Evolutionary conservation across 441 rosid genomes (phyloP).

Genomic region (Adansonia gregorii): DNA sequence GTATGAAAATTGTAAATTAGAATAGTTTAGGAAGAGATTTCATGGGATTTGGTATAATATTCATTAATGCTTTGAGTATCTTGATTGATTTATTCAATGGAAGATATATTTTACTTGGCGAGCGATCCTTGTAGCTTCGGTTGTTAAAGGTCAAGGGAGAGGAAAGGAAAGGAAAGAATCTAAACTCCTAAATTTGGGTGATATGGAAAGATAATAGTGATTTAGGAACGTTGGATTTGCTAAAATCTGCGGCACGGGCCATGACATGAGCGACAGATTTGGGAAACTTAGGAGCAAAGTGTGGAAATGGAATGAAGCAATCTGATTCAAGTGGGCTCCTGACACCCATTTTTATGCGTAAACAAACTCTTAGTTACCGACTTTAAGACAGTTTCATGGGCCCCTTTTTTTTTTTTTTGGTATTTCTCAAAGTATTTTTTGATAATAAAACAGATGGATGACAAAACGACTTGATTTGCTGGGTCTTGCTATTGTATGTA

Average conservation of each 20-base stretch:
- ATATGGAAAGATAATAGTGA: not conserved
- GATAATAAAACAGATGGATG: not conserved
- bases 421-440: not conserved
- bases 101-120: not conserved
- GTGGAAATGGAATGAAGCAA: not conserved
- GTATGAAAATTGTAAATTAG: conserved; percentile 1
- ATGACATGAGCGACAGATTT: not conserved
- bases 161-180: not conserved
- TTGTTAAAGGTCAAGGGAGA: not conserved
- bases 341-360: not conserved
- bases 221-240: not conserved
- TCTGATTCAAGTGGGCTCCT: not conserved
- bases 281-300: not conserved
- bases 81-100: not conserved
- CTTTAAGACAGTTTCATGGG: not conserved
- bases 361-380: not conserved
- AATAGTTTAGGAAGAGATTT: not conserved
- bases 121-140: not conserved
- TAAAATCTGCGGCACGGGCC: not conserved
- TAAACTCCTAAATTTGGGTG: not conserved
- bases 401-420: not conserved
- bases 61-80: not conserved
- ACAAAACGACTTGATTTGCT: not conserved
- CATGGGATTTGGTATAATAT: not conserved
- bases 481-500: not conserved